A percentile compares a stretch with the other conserved stretches of the same genome.
These are phyloP conservation scores for Aspergillus sojae DNA, from an alignment of 2,329 filamentous ascomycete species.

Conservation along the genomic window DNA sequence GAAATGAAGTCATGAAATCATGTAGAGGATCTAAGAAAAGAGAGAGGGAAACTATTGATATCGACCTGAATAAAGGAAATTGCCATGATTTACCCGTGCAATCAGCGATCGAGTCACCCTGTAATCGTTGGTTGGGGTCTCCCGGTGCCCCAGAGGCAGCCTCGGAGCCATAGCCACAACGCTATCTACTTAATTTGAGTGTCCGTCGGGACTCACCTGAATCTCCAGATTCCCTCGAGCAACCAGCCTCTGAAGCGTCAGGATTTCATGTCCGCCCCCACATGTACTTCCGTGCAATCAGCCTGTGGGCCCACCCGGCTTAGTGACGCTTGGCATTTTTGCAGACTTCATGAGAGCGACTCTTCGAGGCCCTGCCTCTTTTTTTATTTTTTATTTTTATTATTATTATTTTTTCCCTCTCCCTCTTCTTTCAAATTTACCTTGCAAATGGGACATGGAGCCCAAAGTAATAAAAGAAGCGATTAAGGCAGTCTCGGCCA, in stretches of 20 bases:
- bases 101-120: not conserved
- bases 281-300: conserved; percentile 20
- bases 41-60: not conserved
- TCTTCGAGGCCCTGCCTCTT: conserved; percentile 12
- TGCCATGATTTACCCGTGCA: not conserved
- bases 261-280: conserved; percentile 16
- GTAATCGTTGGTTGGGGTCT: not conserved
- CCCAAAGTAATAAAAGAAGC: conserved; percentile 4
- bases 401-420: not conserved
- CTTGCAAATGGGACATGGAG: not conserved
- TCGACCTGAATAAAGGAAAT: not conserved
- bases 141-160: not conserved
- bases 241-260: conserved; percentile 15
- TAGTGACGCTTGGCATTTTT: conserved; percentile 22
- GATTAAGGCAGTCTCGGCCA: conserved; percentile 20
- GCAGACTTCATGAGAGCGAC: conserved; percentile 17
- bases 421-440: not conserved
- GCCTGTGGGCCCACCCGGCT: conserved; percentile 10
- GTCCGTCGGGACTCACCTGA: not conserved
- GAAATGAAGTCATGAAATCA: not conserved
- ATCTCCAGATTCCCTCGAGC: conserved; percentile 5
- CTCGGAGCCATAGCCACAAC: conserved; percentile 14
- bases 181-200: not conserved
- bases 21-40: not conserved
- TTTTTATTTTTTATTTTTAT: not conserved